Evolutionary conservation across 441 rosid genomes (phyloP), one percentile per base, ranked within the genome.

Genomic region (Populus hybrid): DNA sequence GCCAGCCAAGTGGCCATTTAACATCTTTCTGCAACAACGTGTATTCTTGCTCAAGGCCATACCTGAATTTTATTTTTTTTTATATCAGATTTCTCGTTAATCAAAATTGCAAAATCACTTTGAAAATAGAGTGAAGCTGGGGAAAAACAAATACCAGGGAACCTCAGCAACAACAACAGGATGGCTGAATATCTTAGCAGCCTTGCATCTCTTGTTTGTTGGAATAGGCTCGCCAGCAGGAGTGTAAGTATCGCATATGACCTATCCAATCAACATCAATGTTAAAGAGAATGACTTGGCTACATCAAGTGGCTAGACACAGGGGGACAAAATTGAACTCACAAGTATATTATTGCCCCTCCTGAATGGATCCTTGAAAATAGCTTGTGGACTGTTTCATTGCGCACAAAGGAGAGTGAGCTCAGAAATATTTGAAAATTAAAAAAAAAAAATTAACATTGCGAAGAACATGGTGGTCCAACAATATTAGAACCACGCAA

Each of bases 1-100:
- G 98, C 97, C 97, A 94, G 35, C 96, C 97, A 73, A 86, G 36
- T 4, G 97, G 98, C 97, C 97, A 94, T 73, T 88, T 88, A 6
- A 89, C 81, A 30, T 89, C 87, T 73, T 90, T 91, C 78, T 89
- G 90, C 82, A 94, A 81, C 84, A 94, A 79, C 38, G 98, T 94
- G 75, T 94, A 94, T 78, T 94, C 98, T 78, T 94, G 98, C 85
- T 94, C 98, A 53, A 94, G 87, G 19, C 96, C 94, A 76, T 81
- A 93, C 98, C 97, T 93, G 83, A 78, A 3, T 4, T 46, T 14
- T 18, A 0, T 4, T 46, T 14, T 18, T 53, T 83, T 70, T 69
- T 76, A 18, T 10, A 70, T 75, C 6, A 81, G 61, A 26, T 36
- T 61, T 28, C 61, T 78, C 81, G 61, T 69, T 42, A 78, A 66